Evolutionary conservation across 2,329 filamentous ascomycete species (phyloP).

Genomic region (Zalaria sp.): DNA sequence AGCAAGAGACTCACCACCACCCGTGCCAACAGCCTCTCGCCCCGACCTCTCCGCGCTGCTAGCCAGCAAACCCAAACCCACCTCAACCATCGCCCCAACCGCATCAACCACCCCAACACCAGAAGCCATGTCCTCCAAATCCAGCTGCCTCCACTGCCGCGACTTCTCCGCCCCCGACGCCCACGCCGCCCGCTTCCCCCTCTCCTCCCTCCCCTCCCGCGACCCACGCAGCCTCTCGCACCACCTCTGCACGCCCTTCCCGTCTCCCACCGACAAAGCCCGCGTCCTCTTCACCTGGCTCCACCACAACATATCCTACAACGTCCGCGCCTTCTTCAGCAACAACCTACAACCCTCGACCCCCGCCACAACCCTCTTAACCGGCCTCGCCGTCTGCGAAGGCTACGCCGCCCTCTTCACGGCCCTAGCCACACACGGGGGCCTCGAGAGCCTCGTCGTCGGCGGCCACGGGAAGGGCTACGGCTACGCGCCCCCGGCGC

Average conservation of each 20-base stretch:
- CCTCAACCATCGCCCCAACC: conserved; percentile 13
- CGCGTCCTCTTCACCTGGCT: conserved; percentile 89
- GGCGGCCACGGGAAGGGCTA: conserved; percentile 77
- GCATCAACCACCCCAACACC: conserved; percentile 7
- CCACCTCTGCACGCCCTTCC: conserved; percentile 64
- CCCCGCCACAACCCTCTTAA: conserved; percentile 58
- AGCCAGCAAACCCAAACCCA: conserved; percentile 32
- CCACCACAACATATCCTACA: conserved; percentile 84
- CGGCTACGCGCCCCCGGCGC: conserved; percentile 49
- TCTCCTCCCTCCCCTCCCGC: conserved; percentile 52
- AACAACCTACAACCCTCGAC: conserved; percentile 51
- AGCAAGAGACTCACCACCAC: conserved; percentile 26
- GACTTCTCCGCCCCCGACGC: conserved; percentile 75
- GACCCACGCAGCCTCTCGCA: conserved; percentile 61
- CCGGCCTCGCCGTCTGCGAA: conserved; percentile 76
- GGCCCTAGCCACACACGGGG: conserved; percentile 63
- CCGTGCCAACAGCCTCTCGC: conserved; percentile 39
- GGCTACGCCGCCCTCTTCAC: conserved; percentile 79
- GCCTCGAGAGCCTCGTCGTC: conserved; percentile 63
- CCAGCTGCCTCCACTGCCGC: conserved; percentile 63
- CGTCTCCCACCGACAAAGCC: conserved; percentile 85
- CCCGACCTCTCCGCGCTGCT: conserved; percentile 44
- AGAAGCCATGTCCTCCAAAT: conserved; percentile 8
- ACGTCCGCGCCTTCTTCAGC: conserved; percentile 65
- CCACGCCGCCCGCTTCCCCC: conserved; percentile 65